Conservation (phyloP, 306 rosid species). For the Fagus sylvatica region DNA sequence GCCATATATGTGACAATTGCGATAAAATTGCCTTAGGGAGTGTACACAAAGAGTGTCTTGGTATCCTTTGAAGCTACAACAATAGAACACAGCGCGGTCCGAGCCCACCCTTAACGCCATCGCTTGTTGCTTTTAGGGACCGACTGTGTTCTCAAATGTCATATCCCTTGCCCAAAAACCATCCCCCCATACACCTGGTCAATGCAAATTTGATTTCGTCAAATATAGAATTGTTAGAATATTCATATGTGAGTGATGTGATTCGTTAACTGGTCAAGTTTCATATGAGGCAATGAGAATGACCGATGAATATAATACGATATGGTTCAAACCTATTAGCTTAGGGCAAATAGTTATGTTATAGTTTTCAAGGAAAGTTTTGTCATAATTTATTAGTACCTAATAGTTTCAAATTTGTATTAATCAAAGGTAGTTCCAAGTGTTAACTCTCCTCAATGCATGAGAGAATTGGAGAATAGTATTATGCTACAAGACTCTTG, state of each 20-base stretch:
- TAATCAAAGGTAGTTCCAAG: too few relatives aligned
- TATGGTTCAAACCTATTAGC: too few relatives aligned
- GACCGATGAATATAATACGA: neutral
- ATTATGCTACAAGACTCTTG: too few relatives aligned
- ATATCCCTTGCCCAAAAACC: constrained; percentile 79
- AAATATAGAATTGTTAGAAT: too few relatives aligned
- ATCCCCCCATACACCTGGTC: constrained; percentile 65
- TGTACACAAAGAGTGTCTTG: constrained; percentile 70
- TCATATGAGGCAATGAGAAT: too few relatives aligned
- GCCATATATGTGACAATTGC: constrained; percentile 55
- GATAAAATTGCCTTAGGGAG: constrained; percentile 68
- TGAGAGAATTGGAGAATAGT: too few relatives aligned
- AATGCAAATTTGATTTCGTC: neutral
- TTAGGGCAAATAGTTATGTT: too few relatives aligned
- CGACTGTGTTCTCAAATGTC: constrained; percentile 73
- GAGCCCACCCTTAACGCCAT: constrained; percentile 64
- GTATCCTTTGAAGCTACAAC: constrained; percentile 58
- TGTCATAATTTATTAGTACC: too few relatives aligned
- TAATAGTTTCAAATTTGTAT: too few relatives aligned
- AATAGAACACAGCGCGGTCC: constrained; percentile 48
- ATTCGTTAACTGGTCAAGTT: too few relatives aligned
- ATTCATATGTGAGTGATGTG: neutral
- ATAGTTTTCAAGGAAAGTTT: too few relatives aligned
- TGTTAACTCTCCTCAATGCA: too few relatives aligned
- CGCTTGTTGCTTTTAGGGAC: constrained; percentile 62